phyloP scores from a whole-genome alignment of 83 land plant genomes.

The Picea engelmannii region DNA sequence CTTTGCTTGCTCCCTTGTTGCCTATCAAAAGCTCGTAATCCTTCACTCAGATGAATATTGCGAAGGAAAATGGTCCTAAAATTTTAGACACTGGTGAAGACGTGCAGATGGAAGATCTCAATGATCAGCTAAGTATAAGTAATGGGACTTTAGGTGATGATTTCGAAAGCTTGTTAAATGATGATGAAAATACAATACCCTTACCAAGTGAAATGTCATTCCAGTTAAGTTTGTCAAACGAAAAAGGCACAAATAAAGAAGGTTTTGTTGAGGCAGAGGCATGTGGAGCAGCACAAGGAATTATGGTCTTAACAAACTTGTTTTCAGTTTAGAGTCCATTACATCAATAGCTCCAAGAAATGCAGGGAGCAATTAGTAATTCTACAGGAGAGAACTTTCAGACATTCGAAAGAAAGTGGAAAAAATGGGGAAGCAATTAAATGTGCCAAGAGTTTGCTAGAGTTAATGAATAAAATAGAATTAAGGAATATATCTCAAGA shows the following conservation, averaged over 20 bases:
- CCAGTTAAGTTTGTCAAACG: slow-evolving; percentile 41
- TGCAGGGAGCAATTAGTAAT: too few species aligned
- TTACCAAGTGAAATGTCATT: slow-evolving; percentile 20
- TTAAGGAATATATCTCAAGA: too few species aligned
- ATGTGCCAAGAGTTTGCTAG: too few species aligned
- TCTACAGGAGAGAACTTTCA: too few species aligned
- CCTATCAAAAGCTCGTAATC: slow-evolving; percentile 17
- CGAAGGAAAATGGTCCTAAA: slow-evolving; percentile 30
- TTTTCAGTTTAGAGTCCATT: too few species aligned
- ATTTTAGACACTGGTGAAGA: slow-evolving; percentile 17
- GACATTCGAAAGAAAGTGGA: too few species aligned
- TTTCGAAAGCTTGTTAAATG: slow-evolving; percentile 18
- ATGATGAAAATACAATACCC: background rate
- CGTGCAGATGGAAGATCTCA: slow-evolving; percentile 16
- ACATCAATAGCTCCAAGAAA: too few species aligned
- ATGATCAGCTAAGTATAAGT: slow-evolving; percentile 6
- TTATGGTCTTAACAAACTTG: too few species aligned
- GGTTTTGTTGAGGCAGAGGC: slow-evolving; percentile 24
- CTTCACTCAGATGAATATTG: background rate
- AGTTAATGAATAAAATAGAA: too few species aligned
- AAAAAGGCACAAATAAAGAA: slow-evolving; percentile 20
- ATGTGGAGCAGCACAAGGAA: too few species aligned
- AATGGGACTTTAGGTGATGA: slow-evolving; percentile 22
- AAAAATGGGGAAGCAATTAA: too few species aligned
- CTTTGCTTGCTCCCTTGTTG: slow-evolving; percentile 42